These are phyloP conservation scores for Cetraspora pellucida DNA, from an alignment of 192 early-diverging fungal species.

Conservation along the genomic window DNA sequence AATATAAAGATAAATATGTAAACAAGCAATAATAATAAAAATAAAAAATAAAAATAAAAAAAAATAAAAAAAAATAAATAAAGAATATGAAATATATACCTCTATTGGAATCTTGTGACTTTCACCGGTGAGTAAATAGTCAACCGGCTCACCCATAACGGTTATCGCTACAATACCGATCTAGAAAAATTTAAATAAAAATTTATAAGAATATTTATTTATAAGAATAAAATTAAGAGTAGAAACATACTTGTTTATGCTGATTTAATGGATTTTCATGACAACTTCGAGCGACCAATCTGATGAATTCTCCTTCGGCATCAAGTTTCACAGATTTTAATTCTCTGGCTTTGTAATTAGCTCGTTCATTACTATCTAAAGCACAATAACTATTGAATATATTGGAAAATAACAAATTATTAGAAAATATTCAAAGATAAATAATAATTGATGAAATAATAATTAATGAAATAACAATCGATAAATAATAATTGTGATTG, in stretches of 20 bases:
- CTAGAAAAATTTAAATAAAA: constrained; percentile 35
- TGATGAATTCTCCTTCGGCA: constrained; percentile 65
- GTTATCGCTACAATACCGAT: constrained; percentile 67
- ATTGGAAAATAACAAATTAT: background rate
- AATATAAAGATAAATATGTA: background rate
- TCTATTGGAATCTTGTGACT: constrained; percentile 33
- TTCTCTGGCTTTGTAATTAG: constrained; percentile 68
- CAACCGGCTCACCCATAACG: constrained; percentile 57
- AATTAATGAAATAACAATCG: background rate
- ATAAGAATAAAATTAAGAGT: background rate
- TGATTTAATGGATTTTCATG: constrained; percentile 72
- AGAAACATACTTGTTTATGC: constrained; percentile 68
- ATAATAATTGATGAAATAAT: background rate
- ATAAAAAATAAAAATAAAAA: background rate
- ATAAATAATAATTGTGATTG: too few relatives aligned
- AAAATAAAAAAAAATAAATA: background rate
- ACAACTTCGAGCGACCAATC: constrained; percentile 69
- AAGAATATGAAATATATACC: background rate
- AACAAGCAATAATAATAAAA: background rate
- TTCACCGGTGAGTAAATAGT: constrained; percentile 33
- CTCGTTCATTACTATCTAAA: constrained; percentile 62
- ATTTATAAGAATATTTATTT: background rate
- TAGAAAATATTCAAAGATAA: background rate
- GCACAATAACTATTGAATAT: constrained; percentile 59
- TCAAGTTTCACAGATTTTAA: constrained; percentile 78